These are phyloP conservation scores for Penicillium odoratum DNA, from an alignment of 495 filamentous ascomycete species.

Conservation along the genomic window DNA sequence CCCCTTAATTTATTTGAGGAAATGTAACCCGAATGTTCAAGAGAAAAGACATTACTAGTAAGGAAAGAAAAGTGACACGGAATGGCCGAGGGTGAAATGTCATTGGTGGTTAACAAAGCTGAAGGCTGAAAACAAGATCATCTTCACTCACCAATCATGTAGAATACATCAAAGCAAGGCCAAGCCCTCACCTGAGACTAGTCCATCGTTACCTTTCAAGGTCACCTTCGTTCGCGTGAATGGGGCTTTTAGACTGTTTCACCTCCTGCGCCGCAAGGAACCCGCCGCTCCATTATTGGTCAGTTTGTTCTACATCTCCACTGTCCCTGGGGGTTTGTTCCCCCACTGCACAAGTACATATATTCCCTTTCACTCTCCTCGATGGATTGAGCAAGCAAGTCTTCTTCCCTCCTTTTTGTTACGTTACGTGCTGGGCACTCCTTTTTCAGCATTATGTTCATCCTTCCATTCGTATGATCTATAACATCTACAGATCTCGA, in stretches of 20 bases:
- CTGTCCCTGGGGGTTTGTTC: conserved; percentile 2
- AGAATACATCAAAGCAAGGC: conserved; percentile 1
- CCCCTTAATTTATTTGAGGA: conserved; percentile 2
- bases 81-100: neutral
- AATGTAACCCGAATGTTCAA: neutral
- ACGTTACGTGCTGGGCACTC: conserved; percentile 24
- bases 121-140: neutral
- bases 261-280: conserved; percentile 13
- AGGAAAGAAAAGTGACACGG: neutral
- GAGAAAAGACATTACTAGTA: neutral
- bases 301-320: neutral
- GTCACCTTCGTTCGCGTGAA: neutral
- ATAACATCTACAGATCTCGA: neutral
- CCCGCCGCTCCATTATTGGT: conserved; percentile 1
- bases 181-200: conserved; percentile 18
- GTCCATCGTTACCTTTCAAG: conserved; percentile 12
- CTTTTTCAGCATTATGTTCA: conserved; percentile 25
- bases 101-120: neutral
- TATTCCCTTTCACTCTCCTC: conserved; percentile 5
- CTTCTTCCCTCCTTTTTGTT: conserved; percentile 25
- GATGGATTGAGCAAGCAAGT: conserved; percentile 25
- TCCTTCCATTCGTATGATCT: conserved; percentile 25
- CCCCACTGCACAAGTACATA: conserved; percentile 17
- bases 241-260: conserved; percentile 14
- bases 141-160: neutral